Percentiles rank a stretch among this genome's conserved stretches.
Conservation (phyloP, 768 basidiomycete species). For the Collybia mongolica region DNA sequence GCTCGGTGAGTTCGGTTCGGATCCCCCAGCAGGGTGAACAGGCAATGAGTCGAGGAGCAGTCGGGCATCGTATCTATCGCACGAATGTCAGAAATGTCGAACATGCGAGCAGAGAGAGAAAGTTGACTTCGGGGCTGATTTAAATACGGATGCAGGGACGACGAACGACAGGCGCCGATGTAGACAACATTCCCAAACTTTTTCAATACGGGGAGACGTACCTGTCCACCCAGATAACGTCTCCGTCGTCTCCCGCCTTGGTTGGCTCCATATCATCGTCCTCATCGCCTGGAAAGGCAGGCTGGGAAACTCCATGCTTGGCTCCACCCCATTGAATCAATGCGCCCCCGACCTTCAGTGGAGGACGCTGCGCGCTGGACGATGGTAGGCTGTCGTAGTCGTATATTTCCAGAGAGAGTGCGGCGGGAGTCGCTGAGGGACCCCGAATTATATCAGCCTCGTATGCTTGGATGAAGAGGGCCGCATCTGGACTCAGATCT, state of each 20-base stretch:
- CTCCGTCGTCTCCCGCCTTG: conserved; percentile 9
- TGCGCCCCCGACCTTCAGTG: conserved; percentile 27
- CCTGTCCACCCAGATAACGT: conserved; percentile 79
- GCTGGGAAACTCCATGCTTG: neutral
- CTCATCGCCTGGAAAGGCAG: conserved; percentile 19
- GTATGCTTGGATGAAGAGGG: conserved; percentile 63
- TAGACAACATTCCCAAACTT: no score
- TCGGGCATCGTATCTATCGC: conserved; percentile 73
- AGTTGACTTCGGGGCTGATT: conserved; percentile 20
- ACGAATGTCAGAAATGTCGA: no score
- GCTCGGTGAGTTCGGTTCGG: conserved; percentile 40
- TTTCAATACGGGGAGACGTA: conserved; percentile 43
- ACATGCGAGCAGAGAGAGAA: conserved; percentile 11
- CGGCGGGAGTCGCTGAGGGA: conserved; percentile 37
- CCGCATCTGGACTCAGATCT: conserved; percentile 19
- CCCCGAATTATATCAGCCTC: conserved; percentile 74
- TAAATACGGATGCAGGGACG: neutral
- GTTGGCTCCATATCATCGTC: conserved; percentile 16
- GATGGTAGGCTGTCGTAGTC: conserved; percentile 11
- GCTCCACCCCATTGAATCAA: conserved; percentile 30
- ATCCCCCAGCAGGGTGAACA: conserved; percentile 3
- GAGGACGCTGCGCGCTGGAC: neutral
- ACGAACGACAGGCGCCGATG: no score
- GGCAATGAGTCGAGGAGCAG: conserved; percentile 63
- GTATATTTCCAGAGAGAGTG: conserved; percentile 33